These are phyloP conservation scores for Symmetrospora coprosmae DNA, from an alignment of 768 basidiomycete species.

Conservation along the genomic window DNA sequence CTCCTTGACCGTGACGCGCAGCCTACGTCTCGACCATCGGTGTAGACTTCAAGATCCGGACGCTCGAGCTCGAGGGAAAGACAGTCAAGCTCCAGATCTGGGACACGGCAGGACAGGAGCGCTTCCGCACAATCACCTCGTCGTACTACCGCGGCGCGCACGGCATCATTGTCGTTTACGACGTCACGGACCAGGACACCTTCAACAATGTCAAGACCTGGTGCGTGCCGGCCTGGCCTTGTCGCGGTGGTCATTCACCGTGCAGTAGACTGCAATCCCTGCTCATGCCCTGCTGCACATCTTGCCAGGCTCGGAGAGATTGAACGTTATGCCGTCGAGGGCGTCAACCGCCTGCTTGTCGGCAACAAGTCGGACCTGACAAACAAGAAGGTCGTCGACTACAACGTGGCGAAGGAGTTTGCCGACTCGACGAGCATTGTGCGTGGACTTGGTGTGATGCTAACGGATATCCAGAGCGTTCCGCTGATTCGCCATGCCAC, in stretches of 20 bases:
- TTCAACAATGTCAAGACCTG: slow-evolving; percentile 73
- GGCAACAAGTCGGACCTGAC: slow-evolving; percentile 92
- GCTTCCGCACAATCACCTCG: slow-evolving; percentile 93
- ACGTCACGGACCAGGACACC: slow-evolving; percentile 63
- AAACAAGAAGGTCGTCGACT: slow-evolving; percentile 62
- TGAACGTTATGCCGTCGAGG: slow-evolving; percentile 71
- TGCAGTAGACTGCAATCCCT: neutral
- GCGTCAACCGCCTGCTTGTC: slow-evolving; percentile 96
- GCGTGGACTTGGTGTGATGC: neutral
- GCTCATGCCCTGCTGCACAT: too few relatives aligned
- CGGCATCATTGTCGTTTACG: slow-evolving; percentile 88
- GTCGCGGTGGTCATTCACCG: neutral
- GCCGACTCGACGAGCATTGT: slow-evolving; percentile 74
- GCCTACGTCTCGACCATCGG: slow-evolving; percentile 97
- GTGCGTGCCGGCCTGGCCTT: neutral
- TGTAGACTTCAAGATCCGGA: slow-evolving; percentile 98
- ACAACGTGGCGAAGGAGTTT: slow-evolving; percentile 46
- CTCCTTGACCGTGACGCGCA: neutral
- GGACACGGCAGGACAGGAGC: slow-evolving; percentile 98
- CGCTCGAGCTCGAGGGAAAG: slow-evolving; percentile 95
- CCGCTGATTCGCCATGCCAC: neutral
- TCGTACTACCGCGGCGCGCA: slow-evolving; percentile 98
- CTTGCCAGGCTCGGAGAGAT: slow-evolving; percentile 33
- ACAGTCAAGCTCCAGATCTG: slow-evolving; percentile 98
- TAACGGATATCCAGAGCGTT: neutral